These are phyloP conservation scores for Phaeosphaeriaceae sp. DNA, from an alignment of 2,329 filamentous ascomycete genomes.

Conservation along the genomic window DNA sequence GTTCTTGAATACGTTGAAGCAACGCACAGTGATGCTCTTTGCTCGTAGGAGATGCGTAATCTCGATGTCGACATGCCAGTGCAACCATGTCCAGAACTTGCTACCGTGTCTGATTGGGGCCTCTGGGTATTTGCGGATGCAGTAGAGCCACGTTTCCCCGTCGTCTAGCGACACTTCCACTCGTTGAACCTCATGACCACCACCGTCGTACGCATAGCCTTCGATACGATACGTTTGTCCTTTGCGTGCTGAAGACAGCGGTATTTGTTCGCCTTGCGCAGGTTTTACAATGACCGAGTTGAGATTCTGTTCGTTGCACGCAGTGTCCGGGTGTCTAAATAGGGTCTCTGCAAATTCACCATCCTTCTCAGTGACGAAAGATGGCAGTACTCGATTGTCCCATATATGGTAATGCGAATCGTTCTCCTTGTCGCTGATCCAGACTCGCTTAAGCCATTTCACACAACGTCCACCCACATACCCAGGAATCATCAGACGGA, in stretches of 20 bases:
- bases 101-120: conserved; percentile 59
- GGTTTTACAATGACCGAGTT: conserved; percentile 62
- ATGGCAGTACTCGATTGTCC: conserved; percentile 64
- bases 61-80: conserved; percentile 61
- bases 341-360: conserved; percentile 57
- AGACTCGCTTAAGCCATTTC: conserved; percentile 63
- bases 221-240: conserved; percentile 55
- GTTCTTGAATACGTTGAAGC: conserved; percentile 61
- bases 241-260: conserved; percentile 47
- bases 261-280: conserved; percentile 52
- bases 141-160: conserved; percentile 60
- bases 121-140: conserved; percentile 58
- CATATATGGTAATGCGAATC: conserved; percentile 62
- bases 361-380: conserved; percentile 59
- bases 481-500: conserved; percentile 58
- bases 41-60: conserved; percentile 54
- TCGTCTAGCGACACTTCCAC: conserved; percentile 62
- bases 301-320: conserved; percentile 58
- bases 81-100: conserved; percentile 64
- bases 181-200: conserved; percentile 58
- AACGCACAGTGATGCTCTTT: conserved; percentile 55
- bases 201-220: conserved; percentile 61
- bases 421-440: conserved; percentile 57
- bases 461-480: conserved; percentile 60
- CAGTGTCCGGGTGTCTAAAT: conserved; percentile 58